Base-by-base conservation (phyloP, 352 stramenopile genomes). In the Phytophthora quininea region DNA sequence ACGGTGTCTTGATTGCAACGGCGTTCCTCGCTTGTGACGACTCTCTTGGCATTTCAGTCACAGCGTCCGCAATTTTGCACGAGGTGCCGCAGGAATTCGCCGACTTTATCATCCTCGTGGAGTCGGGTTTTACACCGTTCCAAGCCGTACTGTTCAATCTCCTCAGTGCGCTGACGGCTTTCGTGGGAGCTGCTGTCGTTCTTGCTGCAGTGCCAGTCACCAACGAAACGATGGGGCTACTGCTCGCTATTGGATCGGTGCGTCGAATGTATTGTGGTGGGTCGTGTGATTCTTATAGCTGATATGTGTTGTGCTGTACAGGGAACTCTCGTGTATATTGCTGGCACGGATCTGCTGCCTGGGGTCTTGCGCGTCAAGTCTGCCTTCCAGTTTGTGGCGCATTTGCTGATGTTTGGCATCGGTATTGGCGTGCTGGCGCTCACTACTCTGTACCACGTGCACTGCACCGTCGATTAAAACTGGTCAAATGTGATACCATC, bases 21-120 rank as follows among this genome's bases (percentile, higher is more conserved):
- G 80, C 80, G 0, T 92, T 92, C 47, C 58, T 86, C 4, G 71
- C 69, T 3, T 92, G 79, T 45, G 67, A 78, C 38, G 74, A 76
- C 42, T 70, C 69, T 12, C 71, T 84, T 1, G 81, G 79, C 10
- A 69, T 79, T 7, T 80, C 82, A 0, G 89, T 97, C 51, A 80
- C 77, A 4, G 65, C 79, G 27, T 84, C 85, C 2, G 89, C 90
- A 3, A 79, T 97, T 27, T 84, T 90, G 30, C 91, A 97, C 64
- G 91, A 97, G 64, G 54, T 97, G 1, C 80, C 88, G 2, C 90
- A 97, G 58, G 88, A 97, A 64, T 71, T 97, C 43, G 82, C 85
- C 9, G 89, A 97, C 69, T 97, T 92, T 53, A 88, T 96, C 54
- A 77, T 97, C 42, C 78, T 97, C 35, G 80, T 90, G 15, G 81